Evolutionary conservation across 306 rosid species (phyloP).

Genomic region (Arachis hypogaea): DNA sequence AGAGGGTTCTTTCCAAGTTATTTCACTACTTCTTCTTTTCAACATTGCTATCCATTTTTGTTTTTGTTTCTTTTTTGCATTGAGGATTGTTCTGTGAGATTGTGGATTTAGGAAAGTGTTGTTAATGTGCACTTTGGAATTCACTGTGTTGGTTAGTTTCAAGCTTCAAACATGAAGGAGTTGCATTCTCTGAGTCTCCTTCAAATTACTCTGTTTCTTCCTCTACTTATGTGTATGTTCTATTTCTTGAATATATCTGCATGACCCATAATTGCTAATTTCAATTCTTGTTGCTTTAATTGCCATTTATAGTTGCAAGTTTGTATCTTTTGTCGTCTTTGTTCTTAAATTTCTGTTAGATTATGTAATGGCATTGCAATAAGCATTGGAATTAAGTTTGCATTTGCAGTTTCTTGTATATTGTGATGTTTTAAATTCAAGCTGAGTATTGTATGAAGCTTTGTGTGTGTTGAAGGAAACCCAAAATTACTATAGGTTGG

Average conservation of each 20-base stretch:
- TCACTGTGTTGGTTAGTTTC: conserved; percentile 15
- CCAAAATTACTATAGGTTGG: neutral
- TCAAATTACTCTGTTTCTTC: conserved; percentile 39
- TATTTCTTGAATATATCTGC: conserved; percentile 2
- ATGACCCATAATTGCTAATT: conserved; percentile 6
- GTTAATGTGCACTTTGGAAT: conserved; percentile 30
- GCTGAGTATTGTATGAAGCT: neutral
- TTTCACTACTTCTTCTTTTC: neutral
- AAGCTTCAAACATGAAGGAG: conserved; percentile 49
- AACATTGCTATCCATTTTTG: neutral
- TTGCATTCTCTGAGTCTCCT: conserved; percentile 36
- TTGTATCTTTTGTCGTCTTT: neutral
- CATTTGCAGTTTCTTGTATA: neutral
- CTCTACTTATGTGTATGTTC: conserved; percentile 46
- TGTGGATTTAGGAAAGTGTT: conserved; percentile 8
- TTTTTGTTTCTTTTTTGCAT: neutral
- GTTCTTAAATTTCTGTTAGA: conserved; percentile 1
- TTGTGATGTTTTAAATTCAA: neutral
- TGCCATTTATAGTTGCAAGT: neutral
- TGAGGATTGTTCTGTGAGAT: conserved; percentile 25
- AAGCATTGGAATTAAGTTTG: conserved; percentile 11
- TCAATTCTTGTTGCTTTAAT: neutral
- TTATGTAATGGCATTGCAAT: conserved; percentile 17
- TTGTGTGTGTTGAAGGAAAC: neutral
- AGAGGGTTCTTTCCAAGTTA: no score